A percentile compares a stretch with the other conserved stretches of the same genome.
These are phyloP conservation scores for Staphylotrichum tortipilum DNA, from an alignment of 495 filamentous ascomycete species.

Conservation along the genomic window DNA sequence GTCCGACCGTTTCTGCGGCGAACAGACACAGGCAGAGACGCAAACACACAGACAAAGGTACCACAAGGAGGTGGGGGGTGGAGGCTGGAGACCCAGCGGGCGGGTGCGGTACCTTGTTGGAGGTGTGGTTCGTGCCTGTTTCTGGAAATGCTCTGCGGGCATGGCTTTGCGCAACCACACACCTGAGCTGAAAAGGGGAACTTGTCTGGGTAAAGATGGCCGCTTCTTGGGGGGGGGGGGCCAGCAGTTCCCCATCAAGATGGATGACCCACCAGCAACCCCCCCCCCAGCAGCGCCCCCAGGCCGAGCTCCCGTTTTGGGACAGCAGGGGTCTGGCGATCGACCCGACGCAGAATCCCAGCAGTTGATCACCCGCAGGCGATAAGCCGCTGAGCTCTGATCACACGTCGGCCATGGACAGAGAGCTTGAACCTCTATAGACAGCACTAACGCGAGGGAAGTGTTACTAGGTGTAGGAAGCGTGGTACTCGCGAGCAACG, in stretches of 20 bases:
- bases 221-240: not conserved
- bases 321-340: not conserved
- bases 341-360: not conserved
- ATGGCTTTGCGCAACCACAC: not conserved
- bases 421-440: too few relatives aligned
- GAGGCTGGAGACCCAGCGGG: not conserved
- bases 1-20: not conserved
- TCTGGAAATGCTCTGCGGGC: slow-evolving; percentile 4
- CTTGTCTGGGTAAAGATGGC: not conserved
- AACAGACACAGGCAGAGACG: too few relatives aligned
- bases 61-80: too few relatives aligned
- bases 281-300: too few relatives aligned
- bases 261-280: too few relatives aligned
- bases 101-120: not conserved
- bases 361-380: slow-evolving; percentile 5
- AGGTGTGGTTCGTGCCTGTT: not conserved
- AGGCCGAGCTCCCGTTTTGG: slow-evolving; percentile 4
- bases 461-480: too few relatives aligned
- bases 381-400: too few relatives aligned
- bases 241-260: not conserved
- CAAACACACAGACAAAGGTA: too few relatives aligned
- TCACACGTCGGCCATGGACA: too few relatives aligned
- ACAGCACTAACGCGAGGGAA: too few relatives aligned
- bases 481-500: too few relatives aligned
- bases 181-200: not conserved